Percentiles rank a stretch among this genome's conserved stretches.
Evolutionary conservation across 768 basidiomycete genomes (phyloP).

Genomic region (Leccinum truebloodii): DNA sequence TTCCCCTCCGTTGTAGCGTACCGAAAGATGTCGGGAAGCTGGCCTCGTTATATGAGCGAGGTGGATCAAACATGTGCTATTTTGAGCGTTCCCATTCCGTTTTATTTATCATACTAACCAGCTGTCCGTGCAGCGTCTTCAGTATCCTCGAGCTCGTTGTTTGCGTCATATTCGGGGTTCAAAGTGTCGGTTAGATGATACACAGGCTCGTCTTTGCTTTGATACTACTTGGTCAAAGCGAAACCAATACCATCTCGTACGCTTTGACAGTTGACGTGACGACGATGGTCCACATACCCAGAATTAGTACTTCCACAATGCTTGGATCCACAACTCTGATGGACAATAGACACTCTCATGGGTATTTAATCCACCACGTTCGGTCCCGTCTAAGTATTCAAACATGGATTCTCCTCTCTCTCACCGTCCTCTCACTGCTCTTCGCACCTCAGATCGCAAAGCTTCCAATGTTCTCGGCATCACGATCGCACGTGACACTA

Average conservation of each 20-base stretch:
- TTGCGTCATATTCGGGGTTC: background rate
- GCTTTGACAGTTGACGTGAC: background rate
- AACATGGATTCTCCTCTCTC: background rate
- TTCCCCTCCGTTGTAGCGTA: background rate
- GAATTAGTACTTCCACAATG: background rate
- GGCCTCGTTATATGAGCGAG: background rate
- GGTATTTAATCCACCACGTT: background rate
- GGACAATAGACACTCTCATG: background rate
- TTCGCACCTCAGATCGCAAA: conserved; percentile 1
- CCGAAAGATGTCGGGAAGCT: background rate
- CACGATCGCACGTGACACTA: background rate
- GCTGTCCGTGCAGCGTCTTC: background rate
- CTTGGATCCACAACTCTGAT: background rate
- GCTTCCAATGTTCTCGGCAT: background rate
- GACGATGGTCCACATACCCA: background rate
- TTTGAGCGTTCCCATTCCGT: background rate
- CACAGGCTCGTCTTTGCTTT: background rate
- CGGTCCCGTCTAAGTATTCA: background rate
- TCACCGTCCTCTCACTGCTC: background rate
- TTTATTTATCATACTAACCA: background rate
- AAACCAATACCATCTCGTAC: background rate
- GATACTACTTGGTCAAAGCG: background rate
- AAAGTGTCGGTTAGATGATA: background rate
- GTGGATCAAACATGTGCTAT: background rate
- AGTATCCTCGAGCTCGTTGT: background rate